A percentile compares a stretch with the other conserved stretches of the same genome.
Evolutionary conservation across 225 moss, liverwort and hornwort genomes (phyloP).

Genomic region (Bryoerythrophyllum caledonicum): DNA sequence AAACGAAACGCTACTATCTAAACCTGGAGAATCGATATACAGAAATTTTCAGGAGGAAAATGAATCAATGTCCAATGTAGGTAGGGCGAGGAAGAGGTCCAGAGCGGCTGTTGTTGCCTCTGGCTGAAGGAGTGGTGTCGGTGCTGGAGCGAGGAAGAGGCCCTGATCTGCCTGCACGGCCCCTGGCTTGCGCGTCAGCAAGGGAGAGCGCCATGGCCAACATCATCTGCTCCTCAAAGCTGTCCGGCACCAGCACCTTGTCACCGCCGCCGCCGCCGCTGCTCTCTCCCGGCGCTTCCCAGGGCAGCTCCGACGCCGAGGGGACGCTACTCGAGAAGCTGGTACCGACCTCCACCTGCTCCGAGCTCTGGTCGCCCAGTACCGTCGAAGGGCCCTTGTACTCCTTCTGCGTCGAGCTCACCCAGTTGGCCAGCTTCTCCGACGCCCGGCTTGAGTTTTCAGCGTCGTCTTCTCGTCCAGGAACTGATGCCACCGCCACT

Average conservation of each 20-base stretch:
- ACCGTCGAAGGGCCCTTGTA: conserved; percentile 39
- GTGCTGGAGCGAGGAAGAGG: conserved; percentile 31
- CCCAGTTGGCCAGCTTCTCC: conserved; percentile 60
- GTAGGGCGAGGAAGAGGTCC: conserved; percentile 40
- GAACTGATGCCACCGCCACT: conserved; percentile 14
- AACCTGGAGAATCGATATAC: conserved; percentile 33
- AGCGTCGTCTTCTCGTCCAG: conserved; percentile 40
- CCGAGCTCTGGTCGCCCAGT: conserved; percentile 59
- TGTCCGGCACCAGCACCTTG: conserved; percentile 57
- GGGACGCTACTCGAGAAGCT: conserved; percentile 65
- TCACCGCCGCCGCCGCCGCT: conserved; percentile 34
- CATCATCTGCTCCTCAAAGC: conserved; percentile 74
- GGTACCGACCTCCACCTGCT: conserved; percentile 65
- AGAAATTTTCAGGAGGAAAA: conserved; percentile 11
- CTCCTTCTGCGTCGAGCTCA: conserved; percentile 57
- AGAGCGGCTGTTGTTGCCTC: conserved; percentile 37
- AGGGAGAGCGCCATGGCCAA: conserved; percentile 67
- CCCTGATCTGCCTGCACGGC: conserved; percentile 38
- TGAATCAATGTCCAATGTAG: conserved; percentile 26
- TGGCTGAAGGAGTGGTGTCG: conserved; percentile 11
- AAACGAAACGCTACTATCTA: conserved; percentile 16
- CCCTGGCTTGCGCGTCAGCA: conserved; percentile 58
- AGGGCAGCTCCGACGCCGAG: conserved; percentile 61
- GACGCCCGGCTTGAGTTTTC: conserved; percentile 46
- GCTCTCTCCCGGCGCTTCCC: conserved; percentile 63